Evolutionary conservation across 2,329 filamentous ascomycete genomes (phyloP).

Genomic region (Acephala macrosclerotiorum): DNA sequence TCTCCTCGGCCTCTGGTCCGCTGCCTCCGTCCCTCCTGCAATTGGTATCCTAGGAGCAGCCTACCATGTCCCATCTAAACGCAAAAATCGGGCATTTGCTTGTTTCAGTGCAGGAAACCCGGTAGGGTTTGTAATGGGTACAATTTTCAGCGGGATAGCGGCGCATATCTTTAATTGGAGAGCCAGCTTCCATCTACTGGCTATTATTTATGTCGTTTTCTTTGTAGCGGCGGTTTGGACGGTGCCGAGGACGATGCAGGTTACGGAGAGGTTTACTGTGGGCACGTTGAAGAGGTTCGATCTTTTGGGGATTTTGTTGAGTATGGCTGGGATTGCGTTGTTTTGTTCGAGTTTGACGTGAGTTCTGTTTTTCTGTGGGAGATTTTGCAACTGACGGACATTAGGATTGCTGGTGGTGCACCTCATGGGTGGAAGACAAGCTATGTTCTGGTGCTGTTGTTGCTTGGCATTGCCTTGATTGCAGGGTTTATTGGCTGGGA

Average conservation of each 20-base stretch:
- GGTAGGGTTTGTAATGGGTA: conserved; percentile 50
- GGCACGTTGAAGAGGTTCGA: conserved; percentile 61
- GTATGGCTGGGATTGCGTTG: conserved; percentile 65
- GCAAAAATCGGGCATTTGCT: conserved; percentile 72
- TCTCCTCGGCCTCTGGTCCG: conserved; percentile 67
- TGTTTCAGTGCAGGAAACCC: conserved; percentile 59
- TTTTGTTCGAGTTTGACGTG: conserved; percentile 35
- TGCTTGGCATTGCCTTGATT: conserved; percentile 64
- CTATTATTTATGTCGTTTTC: conserved; percentile 69
- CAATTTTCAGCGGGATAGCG: conserved; percentile 64
- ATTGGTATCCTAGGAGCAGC: conserved; percentile 69
- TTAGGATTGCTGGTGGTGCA: conserved; percentile 45
- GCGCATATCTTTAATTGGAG: conserved; percentile 69
- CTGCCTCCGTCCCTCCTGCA: conserved; percentile 68
- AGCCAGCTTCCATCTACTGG: conserved; percentile 66
- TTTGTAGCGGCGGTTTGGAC: conserved; percentile 65
- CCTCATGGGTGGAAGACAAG: conserved; percentile 65
- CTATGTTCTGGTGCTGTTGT: conserved; percentile 68
- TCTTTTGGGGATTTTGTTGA: conserved; percentile 64
- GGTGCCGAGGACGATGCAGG: conserved; percentile 59
- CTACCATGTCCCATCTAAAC: conserved; percentile 63
- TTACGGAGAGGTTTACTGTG: conserved; percentile 51
- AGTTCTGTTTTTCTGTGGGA: conserved; percentile 54
- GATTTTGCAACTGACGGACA: conserved; percentile 4
- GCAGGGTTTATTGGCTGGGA: conserved; percentile 70